phyloP scores from a whole-genome alignment of 2,329 filamentous ascomycete species.

The Sporothrix phasma region DNA sequence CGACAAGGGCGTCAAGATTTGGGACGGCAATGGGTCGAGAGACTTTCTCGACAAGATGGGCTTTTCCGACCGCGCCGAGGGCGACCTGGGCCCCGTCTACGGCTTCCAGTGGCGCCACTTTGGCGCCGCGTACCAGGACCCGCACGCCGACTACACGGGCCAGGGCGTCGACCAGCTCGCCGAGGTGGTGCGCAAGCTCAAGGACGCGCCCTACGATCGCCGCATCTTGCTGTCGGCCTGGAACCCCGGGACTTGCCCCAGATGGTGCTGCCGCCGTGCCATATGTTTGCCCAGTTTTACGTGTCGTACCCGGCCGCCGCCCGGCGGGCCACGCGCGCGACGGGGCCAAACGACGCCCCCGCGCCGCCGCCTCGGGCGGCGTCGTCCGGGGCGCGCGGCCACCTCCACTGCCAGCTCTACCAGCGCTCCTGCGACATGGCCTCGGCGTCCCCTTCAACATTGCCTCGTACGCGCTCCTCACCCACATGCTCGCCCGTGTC shows the following conservation, averaged over 20 bases:
- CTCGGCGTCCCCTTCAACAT: conserved; percentile 98
- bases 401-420: conserved; percentile 80
- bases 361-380: neutral
- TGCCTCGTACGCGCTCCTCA: conserved; percentile 83
- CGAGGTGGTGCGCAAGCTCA: conserved; percentile 79
- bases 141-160: conserved; percentile 70
- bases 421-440: conserved; percentile 93
- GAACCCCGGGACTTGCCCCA: conserved; percentile 81
- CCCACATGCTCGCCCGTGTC: conserved; percentile 87
- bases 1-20: conserved; percentile 82
- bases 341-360: conserved; percentile 13
- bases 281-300: conserved; percentile 97
- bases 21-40: conserved; percentile 93
- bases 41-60: conserved; percentile 82
- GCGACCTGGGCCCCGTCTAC: conserved; percentile 91
- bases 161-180: conserved; percentile 89
- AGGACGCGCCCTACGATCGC: conserved; percentile 74
- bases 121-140: conserved; percentile 77
- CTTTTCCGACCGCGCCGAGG: conserved; percentile 68
- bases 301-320: conserved; percentile 56
- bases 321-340: neutral
- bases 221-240: conserved; percentile 86
- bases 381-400: conserved; percentile 43
- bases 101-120: conserved; percentile 99
- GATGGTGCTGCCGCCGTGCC: conserved; percentile 90